Percentiles rank a stretch among this genome's conserved stretches.
phyloP scores from a whole-genome alignment of 2,329 filamentous ascomycete species.

The Bipolaris sorokiniana region DNA sequence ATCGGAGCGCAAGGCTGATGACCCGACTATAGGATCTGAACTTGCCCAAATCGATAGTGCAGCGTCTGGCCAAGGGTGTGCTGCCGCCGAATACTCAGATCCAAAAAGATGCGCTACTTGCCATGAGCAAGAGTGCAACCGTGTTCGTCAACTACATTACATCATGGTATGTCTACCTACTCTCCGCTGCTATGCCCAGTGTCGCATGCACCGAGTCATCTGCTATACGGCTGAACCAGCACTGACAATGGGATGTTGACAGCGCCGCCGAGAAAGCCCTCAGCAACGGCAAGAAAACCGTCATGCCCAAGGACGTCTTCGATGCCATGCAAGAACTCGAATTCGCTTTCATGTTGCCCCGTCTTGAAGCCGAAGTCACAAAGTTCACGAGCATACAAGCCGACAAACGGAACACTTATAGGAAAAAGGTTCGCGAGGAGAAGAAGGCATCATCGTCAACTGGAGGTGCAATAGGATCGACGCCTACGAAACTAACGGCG shows the following conservation, averaged over 20 bases:
- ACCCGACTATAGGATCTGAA: constrained; percentile 62
- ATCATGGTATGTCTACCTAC: constrained; percentile 63
- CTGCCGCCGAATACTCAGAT: constrained; percentile 82
- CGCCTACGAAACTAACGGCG: constrained; percentile 4
- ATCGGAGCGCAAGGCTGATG: background rate
- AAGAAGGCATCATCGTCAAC: constrained; percentile 51
- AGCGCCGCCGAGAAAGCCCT: constrained; percentile 77
- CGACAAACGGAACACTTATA: constrained; percentile 75
- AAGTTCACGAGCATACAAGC: constrained; percentile 77
- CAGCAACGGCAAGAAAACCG: constrained; percentile 75
- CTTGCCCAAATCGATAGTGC: constrained; percentile 81
- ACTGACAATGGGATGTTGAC: constrained; percentile 10
- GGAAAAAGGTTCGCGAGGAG: constrained; percentile 70
- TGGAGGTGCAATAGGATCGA: background rate
- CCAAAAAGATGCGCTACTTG: constrained; percentile 79
- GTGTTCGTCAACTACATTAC: constrained; percentile 84
- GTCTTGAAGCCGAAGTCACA: constrained; percentile 76
- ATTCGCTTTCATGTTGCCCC: constrained; percentile 72
- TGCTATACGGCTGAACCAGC: background rate
- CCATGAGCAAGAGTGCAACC: constrained; percentile 80
- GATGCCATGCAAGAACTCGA: constrained; percentile 78
- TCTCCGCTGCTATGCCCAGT: background rate
- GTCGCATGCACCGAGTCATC: background rate
- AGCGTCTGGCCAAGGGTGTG: constrained; percentile 78
- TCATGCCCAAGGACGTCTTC: constrained; percentile 76